Conservation (phyloP, 192 early-diverging fungal species). For the Umbelopsis isabellina region DNA sequence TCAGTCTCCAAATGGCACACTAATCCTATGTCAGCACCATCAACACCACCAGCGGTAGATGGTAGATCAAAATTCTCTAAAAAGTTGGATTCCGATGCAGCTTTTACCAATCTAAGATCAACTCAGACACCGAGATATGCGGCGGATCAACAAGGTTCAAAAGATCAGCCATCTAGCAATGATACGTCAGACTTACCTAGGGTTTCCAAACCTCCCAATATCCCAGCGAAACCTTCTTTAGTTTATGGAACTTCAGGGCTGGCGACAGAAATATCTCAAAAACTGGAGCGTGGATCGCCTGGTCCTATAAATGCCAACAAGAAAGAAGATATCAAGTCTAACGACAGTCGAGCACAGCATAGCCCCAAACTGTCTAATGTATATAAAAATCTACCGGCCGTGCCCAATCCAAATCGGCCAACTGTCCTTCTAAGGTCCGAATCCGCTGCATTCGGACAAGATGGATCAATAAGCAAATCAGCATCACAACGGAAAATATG, state of each 20-base stretch:
- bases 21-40: neutral
- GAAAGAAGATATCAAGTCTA: neutral
- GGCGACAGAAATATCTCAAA: neutral
- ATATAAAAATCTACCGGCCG: conserved; percentile 1
- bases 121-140: neutral
- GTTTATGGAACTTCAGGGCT: neutral
- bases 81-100: neutral
- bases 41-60: neutral
- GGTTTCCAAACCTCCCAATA: neutral
- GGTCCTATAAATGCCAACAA: neutral
- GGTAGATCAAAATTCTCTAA: conserved; percentile 7
- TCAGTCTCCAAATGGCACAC: neutral
- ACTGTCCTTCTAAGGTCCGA: neutral
- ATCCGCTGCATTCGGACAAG: neutral
- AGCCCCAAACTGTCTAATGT: neutral
- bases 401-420: neutral
- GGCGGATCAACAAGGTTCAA: neutral
- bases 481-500: conserved; percentile 6
- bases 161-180: neutral
- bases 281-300: neutral
- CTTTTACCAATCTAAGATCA: neutral
- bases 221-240: neutral
- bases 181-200: neutral
- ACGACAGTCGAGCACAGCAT: neutral
- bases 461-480: neutral